Evolutionary conservation across 108 stramenopile species (phyloP).

Genomic region (Phaeodactylum tricornutum): DNA sequence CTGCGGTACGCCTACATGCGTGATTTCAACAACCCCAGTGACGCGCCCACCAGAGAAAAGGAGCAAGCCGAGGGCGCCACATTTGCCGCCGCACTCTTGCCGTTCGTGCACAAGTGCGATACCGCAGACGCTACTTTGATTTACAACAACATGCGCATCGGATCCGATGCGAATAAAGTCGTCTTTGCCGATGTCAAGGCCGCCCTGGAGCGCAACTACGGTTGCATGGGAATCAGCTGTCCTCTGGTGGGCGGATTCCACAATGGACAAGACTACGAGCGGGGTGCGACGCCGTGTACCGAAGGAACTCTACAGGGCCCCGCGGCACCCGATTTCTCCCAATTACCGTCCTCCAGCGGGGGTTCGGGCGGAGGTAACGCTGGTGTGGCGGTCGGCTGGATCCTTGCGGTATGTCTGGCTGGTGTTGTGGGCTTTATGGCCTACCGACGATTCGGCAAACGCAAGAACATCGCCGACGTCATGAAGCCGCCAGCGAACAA

Average conservation of each 20-base stretch:
- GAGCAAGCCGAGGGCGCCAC: slow-evolving; percentile 52
- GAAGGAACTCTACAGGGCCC: too few relatives aligned
- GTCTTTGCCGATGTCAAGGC: slow-evolving; percentile 42
- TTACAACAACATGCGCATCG: slow-evolving; percentile 49
- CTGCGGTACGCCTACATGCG: slow-evolving; percentile 54
- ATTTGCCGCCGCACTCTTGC: slow-evolving; percentile 68
- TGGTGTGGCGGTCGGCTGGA: too few relatives aligned
- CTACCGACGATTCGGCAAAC: too few relatives aligned
- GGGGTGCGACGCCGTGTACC: slow-evolving; percentile 29
- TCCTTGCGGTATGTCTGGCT: too few relatives aligned
- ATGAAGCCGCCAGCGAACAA: neutral
- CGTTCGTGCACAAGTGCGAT: slow-evolving; percentile 41
- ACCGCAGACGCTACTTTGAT: slow-evolving; percentile 42
- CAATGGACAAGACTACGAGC: slow-evolving; percentile 19
- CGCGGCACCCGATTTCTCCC: too few relatives aligned
- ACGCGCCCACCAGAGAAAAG: slow-evolving; percentile 33
- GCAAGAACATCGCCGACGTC: neutral
- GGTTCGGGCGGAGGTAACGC: too few relatives aligned
- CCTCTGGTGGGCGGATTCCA: slow-evolving; percentile 57
- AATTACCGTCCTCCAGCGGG: too few relatives aligned
- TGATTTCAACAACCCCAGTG: slow-evolving; percentile 3
- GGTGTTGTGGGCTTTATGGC: too few relatives aligned
- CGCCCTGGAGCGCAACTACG: slow-evolving; percentile 58
- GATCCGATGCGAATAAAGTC: slow-evolving; percentile 12
- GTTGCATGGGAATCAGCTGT: slow-evolving; percentile 45